These are phyloP conservation scores for Sungouiella thailandica DNA, from an alignment of 805 yeast species.

Conservation along the genomic window DNA sequence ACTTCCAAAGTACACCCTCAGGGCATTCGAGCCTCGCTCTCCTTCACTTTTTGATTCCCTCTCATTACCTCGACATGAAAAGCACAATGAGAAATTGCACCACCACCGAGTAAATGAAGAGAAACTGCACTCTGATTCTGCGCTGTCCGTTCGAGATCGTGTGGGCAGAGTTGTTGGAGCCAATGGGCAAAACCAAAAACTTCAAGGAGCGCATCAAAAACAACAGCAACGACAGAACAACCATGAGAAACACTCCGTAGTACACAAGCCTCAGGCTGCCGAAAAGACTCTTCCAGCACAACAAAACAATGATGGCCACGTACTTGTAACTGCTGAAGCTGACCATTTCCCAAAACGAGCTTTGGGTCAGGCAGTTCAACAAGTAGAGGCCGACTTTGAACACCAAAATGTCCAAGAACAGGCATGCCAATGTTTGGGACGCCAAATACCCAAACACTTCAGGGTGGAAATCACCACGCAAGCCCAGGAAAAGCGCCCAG, in stretches of 20 bases:
- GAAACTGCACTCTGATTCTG: constrained; percentile 78
- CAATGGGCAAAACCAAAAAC: constrained; percentile 58
- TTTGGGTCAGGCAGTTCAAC: constrained; percentile 60
- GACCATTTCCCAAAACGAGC: constrained; percentile 67
- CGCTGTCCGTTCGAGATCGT: constrained; percentile 63
- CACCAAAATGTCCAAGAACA: constrained; percentile 67
- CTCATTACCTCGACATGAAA: constrained; percentile 46
- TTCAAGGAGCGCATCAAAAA: constrained; percentile 67
- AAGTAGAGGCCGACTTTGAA: constrained; percentile 81
- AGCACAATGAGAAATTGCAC: constrained; percentile 75
- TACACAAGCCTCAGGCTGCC: constrained; percentile 29
- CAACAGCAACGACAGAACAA: constrained; percentile 44
- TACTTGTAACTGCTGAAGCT: constrained; percentile 94
- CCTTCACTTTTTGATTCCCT: too few species aligned
- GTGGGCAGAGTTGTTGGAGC: constrained; percentile 41
- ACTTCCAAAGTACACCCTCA: too few species aligned
- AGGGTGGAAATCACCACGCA: constrained; percentile 88
- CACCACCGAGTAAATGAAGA: constrained; percentile 78
- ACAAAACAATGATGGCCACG: constrained; percentile 64
- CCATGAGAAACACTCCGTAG: constrained; percentile 30
- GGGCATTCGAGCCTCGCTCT: too few species aligned
- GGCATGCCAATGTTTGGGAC: constrained; percentile 79
- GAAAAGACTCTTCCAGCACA: constrained; percentile 47
- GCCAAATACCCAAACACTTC: constrained; percentile 84
- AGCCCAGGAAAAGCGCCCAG: constrained; percentile 80